Percentiles rank a stretch among this genome's conserved stretches.
phyloP scores from a whole-genome alignment of 208 protist species.

The Acanthamoeba divionensis region DNA sequence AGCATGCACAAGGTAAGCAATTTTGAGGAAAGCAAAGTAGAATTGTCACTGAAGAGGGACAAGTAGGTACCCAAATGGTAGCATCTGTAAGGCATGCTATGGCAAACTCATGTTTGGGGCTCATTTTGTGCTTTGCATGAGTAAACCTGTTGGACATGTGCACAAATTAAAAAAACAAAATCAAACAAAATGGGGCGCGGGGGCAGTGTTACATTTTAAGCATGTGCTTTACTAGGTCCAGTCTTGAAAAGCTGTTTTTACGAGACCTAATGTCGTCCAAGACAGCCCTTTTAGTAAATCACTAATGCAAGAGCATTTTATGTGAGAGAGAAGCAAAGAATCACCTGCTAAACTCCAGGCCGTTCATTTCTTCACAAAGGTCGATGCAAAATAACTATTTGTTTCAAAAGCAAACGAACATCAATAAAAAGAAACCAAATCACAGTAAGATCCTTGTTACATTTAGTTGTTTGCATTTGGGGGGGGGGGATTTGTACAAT shows the following conservation, averaged over 20 bases:
- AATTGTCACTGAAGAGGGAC: background rate
- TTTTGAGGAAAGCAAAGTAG: background rate
- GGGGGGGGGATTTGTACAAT: too few species aligned
- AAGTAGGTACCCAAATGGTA: background rate
- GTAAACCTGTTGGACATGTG: background rate
- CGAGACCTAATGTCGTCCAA: background rate
- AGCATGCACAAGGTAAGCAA: background rate
- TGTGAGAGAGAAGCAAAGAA: background rate
- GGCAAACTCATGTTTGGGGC: slow-evolving; percentile 3
- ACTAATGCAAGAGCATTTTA: background rate
- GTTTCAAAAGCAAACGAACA: too few species aligned
- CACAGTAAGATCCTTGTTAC: too few species aligned
- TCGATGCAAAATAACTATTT: slow-evolving; percentile 38
- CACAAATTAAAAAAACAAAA: background rate
- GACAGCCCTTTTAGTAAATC: background rate
- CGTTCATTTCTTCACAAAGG: slow-evolving; percentile 25
- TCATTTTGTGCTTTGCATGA: slow-evolving; percentile 29
- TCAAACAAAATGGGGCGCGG: background rate
- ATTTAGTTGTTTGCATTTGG: too few species aligned
- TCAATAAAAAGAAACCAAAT: too few species aligned
- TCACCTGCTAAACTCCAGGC: slow-evolving; percentile 23
- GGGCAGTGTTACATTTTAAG: slow-evolving; percentile 21
- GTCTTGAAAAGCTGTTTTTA: background rate
- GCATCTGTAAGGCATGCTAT: background rate
- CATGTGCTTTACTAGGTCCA: slow-evolving; percentile 35